phyloP scores from a whole-genome alignment of 306 rosid genomes.

The Cucurbita moschata region DNA sequence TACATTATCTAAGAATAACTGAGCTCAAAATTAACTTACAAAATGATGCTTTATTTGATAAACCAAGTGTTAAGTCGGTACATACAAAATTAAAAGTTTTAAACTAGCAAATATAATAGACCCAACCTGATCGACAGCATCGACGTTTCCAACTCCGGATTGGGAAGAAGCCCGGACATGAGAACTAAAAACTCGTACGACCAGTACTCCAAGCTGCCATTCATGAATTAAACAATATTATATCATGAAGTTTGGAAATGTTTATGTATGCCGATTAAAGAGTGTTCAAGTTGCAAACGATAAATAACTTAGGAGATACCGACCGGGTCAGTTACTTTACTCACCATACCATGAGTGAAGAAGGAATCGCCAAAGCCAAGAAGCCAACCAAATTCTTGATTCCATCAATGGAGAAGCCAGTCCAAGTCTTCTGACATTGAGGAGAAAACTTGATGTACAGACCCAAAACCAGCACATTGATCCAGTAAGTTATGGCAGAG shows the following conservation, averaged over 20 bases:
- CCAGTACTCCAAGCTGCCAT: slow-evolving; percentile 16
- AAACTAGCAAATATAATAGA: too few relatives aligned
- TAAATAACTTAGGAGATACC: too few relatives aligned
- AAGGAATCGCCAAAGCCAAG: slow-evolving; percentile 22
- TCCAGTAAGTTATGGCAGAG: slow-evolving; percentile 15
- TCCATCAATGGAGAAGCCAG: slow-evolving; percentile 25
- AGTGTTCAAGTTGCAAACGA: too few relatives aligned
- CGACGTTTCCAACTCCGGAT: slow-evolving; percentile 18
- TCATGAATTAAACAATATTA: not conserved
- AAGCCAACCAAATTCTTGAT: slow-evolving; percentile 6
- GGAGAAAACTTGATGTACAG: slow-evolving; percentile 21
- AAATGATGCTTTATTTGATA: too few relatives aligned
- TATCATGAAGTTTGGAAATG: not conserved
- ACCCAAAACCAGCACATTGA: slow-evolving; percentile 20
- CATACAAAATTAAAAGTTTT: too few relatives aligned
- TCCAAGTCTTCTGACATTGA: slow-evolving; percentile 23
- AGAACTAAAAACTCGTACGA: slow-evolving; percentile 18
- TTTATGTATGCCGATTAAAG: too few relatives aligned
- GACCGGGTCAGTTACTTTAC: too few relatives aligned
- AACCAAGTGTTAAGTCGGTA: too few relatives aligned
- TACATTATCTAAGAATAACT: too few relatives aligned
- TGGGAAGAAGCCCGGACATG: slow-evolving; percentile 15
- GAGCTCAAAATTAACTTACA: too few relatives aligned
- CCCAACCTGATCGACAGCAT: slow-evolving; percentile 15
- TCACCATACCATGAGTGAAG: slow-evolving; percentile 26